Evolutionary conservation across 2,329 filamentous ascomycete genomes (phyloP), one percentile per base, ranked within the genome.

Genomic region (Xylaria sp.): DNA sequence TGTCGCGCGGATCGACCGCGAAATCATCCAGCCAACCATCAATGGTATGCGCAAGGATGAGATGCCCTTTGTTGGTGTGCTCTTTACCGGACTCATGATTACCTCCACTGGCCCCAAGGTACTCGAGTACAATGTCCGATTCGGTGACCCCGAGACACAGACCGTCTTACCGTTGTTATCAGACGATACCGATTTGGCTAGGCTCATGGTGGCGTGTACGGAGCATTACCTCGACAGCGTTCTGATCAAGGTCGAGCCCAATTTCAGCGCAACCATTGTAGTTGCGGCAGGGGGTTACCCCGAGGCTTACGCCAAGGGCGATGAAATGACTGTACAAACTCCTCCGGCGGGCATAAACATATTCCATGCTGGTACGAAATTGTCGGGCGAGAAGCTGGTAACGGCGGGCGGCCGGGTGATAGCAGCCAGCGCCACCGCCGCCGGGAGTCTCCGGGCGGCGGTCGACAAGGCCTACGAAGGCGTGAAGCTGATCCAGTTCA

Each of bases 231-330:
- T 97, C 17, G 83, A 88, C 58, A 83, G 83, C 54, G 83, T 92
- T 44, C 75, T 82, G 5, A 76, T 96, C 62, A 85, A 86, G 58
- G 75, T 93, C 29, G 82, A 88, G 55, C 69, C 80, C 44, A 85
- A 83, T 57, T 94, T 88, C 67, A 92, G 91, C 59, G 89, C 91
- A 21, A 97, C 93, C 1, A 92, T 99, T 29, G 92, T 97, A n/a
- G 88, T 96, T 17, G 91, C 93, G 49, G 90, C 94, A 7, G 91
- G 88, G 19, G 94, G 94, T 2, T 99, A 99, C 70, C 94, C 94
- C 4, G 90, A 88, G 50, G 79, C 84, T 1, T 97, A 97, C 71
- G 81, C 84, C 48, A 96, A 96, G 76, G 92, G 91, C 50, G 89
- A 75, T 40, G 77, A 73, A 62, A 88, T 82, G 72, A 72, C 70